phyloP scores from a whole-genome alignment of 2,329 filamentous ascomycete species.

The Botrytis aclada region DNA sequence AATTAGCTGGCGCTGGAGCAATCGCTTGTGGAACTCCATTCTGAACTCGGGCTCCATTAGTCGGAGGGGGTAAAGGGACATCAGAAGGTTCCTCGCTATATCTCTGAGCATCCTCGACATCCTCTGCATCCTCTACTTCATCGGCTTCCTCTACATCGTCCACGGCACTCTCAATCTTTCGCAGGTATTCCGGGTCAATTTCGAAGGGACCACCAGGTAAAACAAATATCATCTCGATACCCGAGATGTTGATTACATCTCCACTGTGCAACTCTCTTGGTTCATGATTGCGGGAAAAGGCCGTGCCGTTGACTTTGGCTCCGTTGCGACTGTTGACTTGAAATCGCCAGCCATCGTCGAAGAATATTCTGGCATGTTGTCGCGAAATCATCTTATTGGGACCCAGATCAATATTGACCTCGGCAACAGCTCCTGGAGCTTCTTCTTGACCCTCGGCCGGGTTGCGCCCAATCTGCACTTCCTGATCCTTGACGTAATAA shows the following conservation, averaged over 20 bases:
- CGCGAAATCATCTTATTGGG: conserved; percentile 80
- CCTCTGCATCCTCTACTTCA: conserved; percentile 19
- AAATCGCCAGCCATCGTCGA: conserved; percentile 77
- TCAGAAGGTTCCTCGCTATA: not conserved
- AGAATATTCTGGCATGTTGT: conserved; percentile 71
- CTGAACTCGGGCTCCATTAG: conserved; percentile 21
- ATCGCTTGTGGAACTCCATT: conserved; percentile 45
- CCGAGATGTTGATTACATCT: conserved; percentile 85
- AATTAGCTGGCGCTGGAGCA: conserved; percentile 60
- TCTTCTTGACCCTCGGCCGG: conserved; percentile 18
- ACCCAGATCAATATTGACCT: conserved; percentile 82
- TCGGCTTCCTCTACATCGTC: conserved; percentile 23
- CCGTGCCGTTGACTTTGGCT: conserved; percentile 73
- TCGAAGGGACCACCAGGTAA: conserved; percentile 68
- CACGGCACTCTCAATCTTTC: conserved; percentile 54
- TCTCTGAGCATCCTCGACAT: not conserved
- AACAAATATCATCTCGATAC: conserved; percentile 98
- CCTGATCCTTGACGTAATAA: conserved; percentile 74
- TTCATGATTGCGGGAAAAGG: conserved; percentile 62
- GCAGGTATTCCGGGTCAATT: conserved; percentile 66
- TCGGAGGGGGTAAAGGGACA: not conserved
- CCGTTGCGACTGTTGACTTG: conserved; percentile 89
- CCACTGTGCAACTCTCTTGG: conserved; percentile 70
- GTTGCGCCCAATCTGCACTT: conserved; percentile 68
- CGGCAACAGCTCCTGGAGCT: conserved; percentile 38